Conservation (phyloP, 257 asterid species). For the Cinchona pubescens region DNA sequence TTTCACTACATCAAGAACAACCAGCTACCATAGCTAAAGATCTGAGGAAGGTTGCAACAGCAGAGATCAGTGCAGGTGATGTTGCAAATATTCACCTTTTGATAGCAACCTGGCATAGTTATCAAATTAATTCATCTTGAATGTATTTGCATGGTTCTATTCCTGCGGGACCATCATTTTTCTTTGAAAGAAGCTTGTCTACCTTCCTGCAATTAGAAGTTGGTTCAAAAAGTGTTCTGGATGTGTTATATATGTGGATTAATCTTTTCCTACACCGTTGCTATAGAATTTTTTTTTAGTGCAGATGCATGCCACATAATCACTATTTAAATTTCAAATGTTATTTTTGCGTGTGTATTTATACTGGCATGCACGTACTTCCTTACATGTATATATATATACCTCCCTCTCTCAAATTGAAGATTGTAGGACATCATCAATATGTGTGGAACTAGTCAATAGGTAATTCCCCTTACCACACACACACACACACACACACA, state of each 20-base stretch:
- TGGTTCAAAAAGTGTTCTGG: neutral
- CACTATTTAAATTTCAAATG: too few species aligned
- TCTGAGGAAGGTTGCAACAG: conserved; percentile 17
- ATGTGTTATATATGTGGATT: too few species aligned
- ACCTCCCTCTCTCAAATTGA: neutral
- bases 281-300: too few species aligned
- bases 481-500: too few species aligned
- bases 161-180: neutral
- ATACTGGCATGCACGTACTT: neutral
- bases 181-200: neutral
- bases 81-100: conserved; percentile 8
- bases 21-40: conserved; percentile 12
- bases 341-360: too few species aligned
- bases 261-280: too few species aligned
- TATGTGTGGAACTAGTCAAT: neutral
- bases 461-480: neutral
- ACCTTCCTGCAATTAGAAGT: neutral
- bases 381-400: too few species aligned
- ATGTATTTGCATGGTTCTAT: neutral
- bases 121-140: neutral
- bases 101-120: neutral
- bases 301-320: too few species aligned
- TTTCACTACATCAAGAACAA: conserved; percentile 35
- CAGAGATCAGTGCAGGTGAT: conserved; percentile 20
- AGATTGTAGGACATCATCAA: neutral